Conservation (phyloP, 805 yeast species). For the Metahyphopichia silvanorum region DNA sequence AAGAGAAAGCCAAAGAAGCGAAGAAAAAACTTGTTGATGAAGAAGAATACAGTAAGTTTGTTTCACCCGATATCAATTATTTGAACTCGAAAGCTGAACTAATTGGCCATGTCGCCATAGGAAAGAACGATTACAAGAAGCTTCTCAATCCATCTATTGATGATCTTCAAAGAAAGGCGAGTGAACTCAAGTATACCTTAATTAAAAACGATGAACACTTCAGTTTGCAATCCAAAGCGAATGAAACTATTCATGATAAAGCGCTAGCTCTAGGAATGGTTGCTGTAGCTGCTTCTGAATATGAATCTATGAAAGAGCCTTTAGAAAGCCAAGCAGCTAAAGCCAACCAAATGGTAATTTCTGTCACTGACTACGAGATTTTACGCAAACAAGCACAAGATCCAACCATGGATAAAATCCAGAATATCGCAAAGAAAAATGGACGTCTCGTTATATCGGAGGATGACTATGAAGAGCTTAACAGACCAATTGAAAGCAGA, state of each 20-base stretch:
- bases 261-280: constrained; percentile 12
- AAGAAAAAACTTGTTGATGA: background rate
- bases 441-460: constrained; percentile 2
- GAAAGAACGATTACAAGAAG: constrained; percentile 10
- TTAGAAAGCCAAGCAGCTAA: constrained; percentile 7
- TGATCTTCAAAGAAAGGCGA: constrained; percentile 16
- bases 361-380: constrained; percentile 4
- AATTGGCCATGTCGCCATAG: constrained; percentile 24
- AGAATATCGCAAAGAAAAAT: background rate
- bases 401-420: constrained; percentile 5
- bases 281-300: constrained; percentile 7
- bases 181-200: constrained; percentile 4
- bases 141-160: constrained; percentile 27
- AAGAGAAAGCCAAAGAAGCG: constrained; percentile 14
- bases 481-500: constrained; percentile 4
- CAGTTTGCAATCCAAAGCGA: constrained; percentile 4
- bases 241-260: constrained; percentile 5
- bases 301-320: constrained; percentile 8
- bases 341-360: constrained; percentile 6
- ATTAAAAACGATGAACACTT: constrained; percentile 10
- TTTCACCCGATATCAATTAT: constrained; percentile 22
- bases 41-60: constrained; percentile 4
- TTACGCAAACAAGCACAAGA: background rate
- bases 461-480: background rate
- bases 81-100: constrained; percentile 16